Percentiles rank a stretch among this genome's conserved stretches.
These are phyloP conservation scores for Sugiyamaella valdiviana DNA, from an alignment of 805 yeast species.

Conservation along the genomic window DNA sequence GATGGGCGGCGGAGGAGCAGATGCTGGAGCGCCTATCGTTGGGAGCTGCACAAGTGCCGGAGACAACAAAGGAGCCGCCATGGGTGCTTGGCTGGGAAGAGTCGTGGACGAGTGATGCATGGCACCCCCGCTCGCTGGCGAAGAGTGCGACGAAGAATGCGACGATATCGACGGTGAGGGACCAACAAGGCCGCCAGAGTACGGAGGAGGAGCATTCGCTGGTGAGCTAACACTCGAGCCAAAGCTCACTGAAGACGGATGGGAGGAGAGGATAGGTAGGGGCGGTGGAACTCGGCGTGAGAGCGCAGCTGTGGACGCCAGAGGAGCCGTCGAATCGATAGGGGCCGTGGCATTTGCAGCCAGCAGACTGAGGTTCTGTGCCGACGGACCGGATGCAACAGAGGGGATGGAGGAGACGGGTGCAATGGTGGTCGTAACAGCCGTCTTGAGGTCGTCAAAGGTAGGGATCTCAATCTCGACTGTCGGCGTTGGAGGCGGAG, in stretches of 20 bases:
- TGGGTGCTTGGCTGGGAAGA: background rate
- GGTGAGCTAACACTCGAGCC: background rate
- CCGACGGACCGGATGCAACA: background rate
- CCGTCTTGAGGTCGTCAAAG: conserved; percentile 20
- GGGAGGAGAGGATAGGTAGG: background rate
- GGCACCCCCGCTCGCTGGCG: background rate
- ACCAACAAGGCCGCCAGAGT: background rate
- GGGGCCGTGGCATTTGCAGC: background rate
- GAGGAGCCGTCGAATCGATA: background rate
- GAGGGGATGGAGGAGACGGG: conserved; percentile 8
- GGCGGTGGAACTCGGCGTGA: conserved; percentile 4
- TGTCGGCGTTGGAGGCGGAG: conserved; percentile 19
- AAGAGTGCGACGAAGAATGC: background rate
- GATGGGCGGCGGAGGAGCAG: conserved; percentile 1
- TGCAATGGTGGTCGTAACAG: background rate
- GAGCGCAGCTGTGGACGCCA: background rate
- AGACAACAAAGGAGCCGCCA: background rate
- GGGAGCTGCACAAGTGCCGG: background rate
- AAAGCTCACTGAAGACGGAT: background rate
- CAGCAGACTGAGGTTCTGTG: background rate
- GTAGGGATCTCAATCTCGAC: conserved; percentile 28
- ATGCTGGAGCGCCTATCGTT: background rate
- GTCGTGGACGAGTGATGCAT: background rate
- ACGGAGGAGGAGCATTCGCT: background rate
- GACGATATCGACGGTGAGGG: conserved; percentile 1